Base-by-base conservation (phyloP, 2,329 filamentous ascomycete species). In the Madurella fahalii region DNA sequence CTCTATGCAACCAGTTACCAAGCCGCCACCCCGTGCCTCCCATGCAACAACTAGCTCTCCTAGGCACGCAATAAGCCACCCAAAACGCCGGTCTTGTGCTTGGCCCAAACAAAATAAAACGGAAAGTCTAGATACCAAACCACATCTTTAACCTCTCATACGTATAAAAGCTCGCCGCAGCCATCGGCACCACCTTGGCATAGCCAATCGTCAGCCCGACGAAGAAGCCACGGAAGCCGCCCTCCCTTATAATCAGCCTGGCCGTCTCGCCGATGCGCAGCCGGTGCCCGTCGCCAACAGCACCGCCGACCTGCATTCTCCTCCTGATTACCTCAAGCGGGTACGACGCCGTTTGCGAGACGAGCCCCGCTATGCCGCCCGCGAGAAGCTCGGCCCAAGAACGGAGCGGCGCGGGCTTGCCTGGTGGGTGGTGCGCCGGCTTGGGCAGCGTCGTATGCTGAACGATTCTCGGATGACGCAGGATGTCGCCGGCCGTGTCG, bases 241-340 rank as follows among this genome's bases (percentile, higher is more conserved):
- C 80, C 72, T 96, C 90, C 44, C 79, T 74, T 62, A 84, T 84
- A 59, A 99, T 94, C 67, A 84, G 80, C 60, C 73, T 74, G 2
- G 85, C 85, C 1, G 93, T 95, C 73, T 97, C 93, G 15, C 76
- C 74, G 60, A 99, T 89, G 48, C 84, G 78, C 44, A 96, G 72
- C 44, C 89, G 77, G 64, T 84, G 89, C 0, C 93, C 92, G 68
- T 97, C 92, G 1, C 94, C 94, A 0, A 97, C 90, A 0, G 93
- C 92, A 11, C 93, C 94, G 46, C 90, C 89, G 13, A 99, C 94
- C 69, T 99, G 94, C 93, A 99, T 97, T 46, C 94, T 81, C 60
- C 94, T 81, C 57, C 94, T 79, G 55, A 97, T 87, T 15, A 99
- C 90, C 71, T 99, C 94, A 2, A 99, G 78, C 5, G 94, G 94